These are phyloP conservation scores for Podila verticillata DNA, from an alignment of 192 early-diverging fungal genomes.

Conservation along the genomic window DNA sequence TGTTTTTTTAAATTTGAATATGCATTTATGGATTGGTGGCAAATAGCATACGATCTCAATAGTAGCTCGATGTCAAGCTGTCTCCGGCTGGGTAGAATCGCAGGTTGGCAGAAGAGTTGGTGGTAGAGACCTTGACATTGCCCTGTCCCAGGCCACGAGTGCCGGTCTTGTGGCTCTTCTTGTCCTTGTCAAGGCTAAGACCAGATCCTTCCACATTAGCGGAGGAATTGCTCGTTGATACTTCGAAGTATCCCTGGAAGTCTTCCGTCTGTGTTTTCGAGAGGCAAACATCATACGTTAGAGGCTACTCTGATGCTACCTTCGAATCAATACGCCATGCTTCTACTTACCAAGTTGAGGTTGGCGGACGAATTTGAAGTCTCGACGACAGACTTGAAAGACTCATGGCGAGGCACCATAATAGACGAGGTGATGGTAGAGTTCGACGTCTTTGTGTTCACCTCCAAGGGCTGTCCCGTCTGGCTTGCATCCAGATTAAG, in stretches of 20 bases:
- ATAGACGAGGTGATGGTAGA: constrained; percentile 24
- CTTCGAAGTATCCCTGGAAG: constrained; percentile 28
- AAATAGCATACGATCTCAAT: neutral
- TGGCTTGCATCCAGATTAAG: constrained; percentile 46
- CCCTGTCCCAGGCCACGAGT: constrained; percentile 11
- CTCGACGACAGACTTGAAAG: constrained; percentile 10
- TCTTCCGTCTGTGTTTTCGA: constrained; percentile 15
- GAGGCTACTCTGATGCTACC: neutral
- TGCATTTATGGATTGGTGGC: too few relatives aligned
- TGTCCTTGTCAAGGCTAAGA: constrained; percentile 22
- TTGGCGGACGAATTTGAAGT: constrained; percentile 27
- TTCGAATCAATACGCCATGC: too few relatives aligned
- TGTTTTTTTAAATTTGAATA: too few relatives aligned
- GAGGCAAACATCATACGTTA: neutral
- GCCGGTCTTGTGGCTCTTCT: constrained; percentile 28
- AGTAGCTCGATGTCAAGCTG: constrained; percentile 8
- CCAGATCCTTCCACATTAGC: constrained; percentile 23
- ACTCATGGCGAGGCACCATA: constrained; percentile 29
- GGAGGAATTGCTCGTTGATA: constrained; percentile 22
- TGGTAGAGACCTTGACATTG: constrained; percentile 14
- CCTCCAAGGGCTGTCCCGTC: constrained; percentile 32
- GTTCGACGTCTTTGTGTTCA: constrained; percentile 26
- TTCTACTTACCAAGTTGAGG: constrained; percentile 28
- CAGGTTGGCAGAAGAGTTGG: constrained; percentile 14
- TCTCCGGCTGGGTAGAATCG: constrained; percentile 35